Evolutionary conservation across 805 yeast species (phyloP).

Genomic region (Ogataea polymorpha): DNA sequence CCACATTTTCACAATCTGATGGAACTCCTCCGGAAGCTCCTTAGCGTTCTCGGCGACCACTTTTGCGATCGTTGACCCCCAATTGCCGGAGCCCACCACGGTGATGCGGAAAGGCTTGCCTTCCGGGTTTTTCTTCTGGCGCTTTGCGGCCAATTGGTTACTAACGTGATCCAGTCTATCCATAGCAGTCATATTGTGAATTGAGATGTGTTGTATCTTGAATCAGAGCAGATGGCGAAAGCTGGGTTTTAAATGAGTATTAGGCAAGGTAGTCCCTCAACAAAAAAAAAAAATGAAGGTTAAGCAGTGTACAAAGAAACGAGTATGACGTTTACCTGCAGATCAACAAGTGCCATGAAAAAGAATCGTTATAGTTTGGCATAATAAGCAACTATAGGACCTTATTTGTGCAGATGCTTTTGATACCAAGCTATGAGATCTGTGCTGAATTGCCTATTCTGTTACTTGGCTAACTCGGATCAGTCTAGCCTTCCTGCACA

Average conservation of each 20-base stretch:
- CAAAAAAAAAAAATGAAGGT: background rate
- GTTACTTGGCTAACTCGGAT: background rate
- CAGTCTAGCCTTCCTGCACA: background rate
- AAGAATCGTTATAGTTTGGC: background rate
- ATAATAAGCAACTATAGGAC: background rate
- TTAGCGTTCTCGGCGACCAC: conserved; percentile 86
- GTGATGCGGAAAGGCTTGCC: conserved; percentile 49
- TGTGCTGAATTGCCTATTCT: background rate
- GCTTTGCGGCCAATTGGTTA: conserved; percentile 19
- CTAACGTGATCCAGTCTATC: conserved; percentile 23
- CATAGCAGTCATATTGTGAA: conserved; percentile 21
- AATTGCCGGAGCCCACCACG: conserved; percentile 94
- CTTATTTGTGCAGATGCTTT: background rate
- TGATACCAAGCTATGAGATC: background rate
- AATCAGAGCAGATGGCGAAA: background rate
- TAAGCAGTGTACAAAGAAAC: background rate
- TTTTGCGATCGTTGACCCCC: conserved; percentile 98
- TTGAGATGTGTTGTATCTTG: background rate
- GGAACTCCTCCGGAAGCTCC: conserved; percentile 69
- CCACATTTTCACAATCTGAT: conserved; percentile 88
- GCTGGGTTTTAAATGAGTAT: background rate
- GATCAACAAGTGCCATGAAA: background rate
- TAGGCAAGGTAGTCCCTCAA: background rate
- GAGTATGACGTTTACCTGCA: conserved; percentile 1
- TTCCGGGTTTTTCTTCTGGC: conserved; percentile 21